Evolutionary conservation across 768 basidiomycete species (phyloP), one percentile per base, ranked within the genome.

Genomic region (Amylocystis lapponica): DNA sequence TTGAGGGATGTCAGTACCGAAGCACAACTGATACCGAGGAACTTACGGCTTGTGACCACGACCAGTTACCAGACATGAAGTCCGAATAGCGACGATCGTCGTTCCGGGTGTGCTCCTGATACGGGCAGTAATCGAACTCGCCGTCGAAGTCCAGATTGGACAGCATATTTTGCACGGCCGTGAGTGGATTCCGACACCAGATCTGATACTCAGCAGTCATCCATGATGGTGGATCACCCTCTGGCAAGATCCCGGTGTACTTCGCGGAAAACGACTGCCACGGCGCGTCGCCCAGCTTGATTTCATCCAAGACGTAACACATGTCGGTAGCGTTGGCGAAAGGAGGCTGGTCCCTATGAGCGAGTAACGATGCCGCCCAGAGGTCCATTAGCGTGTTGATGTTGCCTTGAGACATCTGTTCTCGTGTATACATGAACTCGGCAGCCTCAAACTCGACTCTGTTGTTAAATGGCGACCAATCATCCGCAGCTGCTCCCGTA

Each of bases 261-360:
- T 43, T 36, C 12, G 66, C 36, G 1, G 50, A 38, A 42, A 72
- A 66, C 3, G 49, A 54, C 3, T 59, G 16, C 70, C 71, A 75
- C 0, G 67, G 60, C 9, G 57, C 56, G 20, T 65, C 63, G 9
- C 68, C 67, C 16, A 60, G 37, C 5, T 36, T 39, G n/a, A 63
- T 70, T 0, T 41, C 39, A 38, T 73, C 66, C 19, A 75, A 71
- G 0, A 53, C 57, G 0, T 32, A 22, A 26, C 66, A 61, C 3
- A 71, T 21, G 17, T 70, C 61, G 3, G 49, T 29, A 39, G 63
- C 49, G 27, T 58, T 53, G 1, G 39, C 22, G 41, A 67, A 72
- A 3, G 54, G 54, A n/a, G 51, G 36, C 11, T 33, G 4, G 12
- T 36, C 50, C 14, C 44, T 43, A 35, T 46, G 38, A 10, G 11